Evolutionary conservation across 2,329 filamentous ascomycete species (phyloP).

Genomic region (Colletotrichum theobromicola): DNA sequence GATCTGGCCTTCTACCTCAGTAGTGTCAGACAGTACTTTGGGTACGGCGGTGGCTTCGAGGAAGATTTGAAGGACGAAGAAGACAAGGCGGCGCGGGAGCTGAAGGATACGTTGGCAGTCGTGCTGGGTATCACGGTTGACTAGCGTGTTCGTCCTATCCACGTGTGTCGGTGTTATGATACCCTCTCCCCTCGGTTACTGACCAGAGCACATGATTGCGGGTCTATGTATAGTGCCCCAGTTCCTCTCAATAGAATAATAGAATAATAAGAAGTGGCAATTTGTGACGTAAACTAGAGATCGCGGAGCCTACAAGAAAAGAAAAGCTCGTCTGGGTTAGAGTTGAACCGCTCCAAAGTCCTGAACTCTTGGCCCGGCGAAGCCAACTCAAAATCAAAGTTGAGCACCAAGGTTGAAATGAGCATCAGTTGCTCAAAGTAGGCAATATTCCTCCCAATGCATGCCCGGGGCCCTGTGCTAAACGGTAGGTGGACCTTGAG

Average conservation of each 20-base stretch:
- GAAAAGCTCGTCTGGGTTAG: background rate
- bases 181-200: background rate
- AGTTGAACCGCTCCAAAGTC: background rate
- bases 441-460: background rate
- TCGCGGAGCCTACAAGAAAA: background rate
- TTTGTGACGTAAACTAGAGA: rapidly evolving
- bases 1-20: background rate
- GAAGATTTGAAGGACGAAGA: background rate
- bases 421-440: background rate
- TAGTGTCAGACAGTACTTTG: background rate
- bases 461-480: background rate
- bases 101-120: background rate
- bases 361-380: background rate
- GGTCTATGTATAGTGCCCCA: background rate
- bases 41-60: background rate
- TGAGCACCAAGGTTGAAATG: background rate
- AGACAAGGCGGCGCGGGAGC: background rate
- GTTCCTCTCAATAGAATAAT: background rate
- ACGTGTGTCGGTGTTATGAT: background rate
- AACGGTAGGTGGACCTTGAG: background rate
- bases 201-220: background rate
- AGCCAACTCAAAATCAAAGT: background rate
- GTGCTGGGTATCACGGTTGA: slow-evolving; percentile 1
- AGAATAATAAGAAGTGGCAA: rapidly evolving
- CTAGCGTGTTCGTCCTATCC: background rate